These are phyloP conservation scores for Alternaria incomplexa DNA, from an alignment of 2,329 filamentous ascomycete genomes.

Conservation along the genomic window DNA sequence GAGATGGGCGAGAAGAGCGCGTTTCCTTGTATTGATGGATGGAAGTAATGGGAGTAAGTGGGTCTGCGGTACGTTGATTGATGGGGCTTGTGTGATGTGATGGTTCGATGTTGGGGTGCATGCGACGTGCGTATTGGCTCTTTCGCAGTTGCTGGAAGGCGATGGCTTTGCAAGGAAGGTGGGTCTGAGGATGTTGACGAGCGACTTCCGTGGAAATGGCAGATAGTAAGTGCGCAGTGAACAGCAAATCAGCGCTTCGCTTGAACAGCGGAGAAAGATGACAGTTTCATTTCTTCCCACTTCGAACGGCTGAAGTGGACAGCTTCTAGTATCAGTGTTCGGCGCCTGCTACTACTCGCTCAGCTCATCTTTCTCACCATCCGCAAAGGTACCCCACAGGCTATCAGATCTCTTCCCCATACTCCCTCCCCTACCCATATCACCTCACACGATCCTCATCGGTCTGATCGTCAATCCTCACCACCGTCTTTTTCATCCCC, in stretches of 20 bases:
- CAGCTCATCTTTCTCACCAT: not conserved
- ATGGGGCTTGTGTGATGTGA: not conserved
- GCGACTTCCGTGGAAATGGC: not conserved
- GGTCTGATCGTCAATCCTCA: not conserved
- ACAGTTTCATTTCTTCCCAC: not conserved
- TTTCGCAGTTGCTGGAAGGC: not conserved
- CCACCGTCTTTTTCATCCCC: not conserved
- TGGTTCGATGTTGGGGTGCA: not conserved
- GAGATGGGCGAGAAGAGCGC: not conserved
- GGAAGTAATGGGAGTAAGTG: not conserved
- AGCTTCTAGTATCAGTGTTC: not conserved
- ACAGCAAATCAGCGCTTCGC: not conserved
- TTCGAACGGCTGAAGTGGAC: not conserved
- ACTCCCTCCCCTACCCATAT: not conserved
- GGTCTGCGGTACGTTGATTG: not conserved
- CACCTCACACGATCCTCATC: not conserved
- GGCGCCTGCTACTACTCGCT: not conserved
- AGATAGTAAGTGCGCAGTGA: not conserved
- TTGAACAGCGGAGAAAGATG: not conserved
- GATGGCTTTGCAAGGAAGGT: not conserved
- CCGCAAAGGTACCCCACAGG: not conserved
- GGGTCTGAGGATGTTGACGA: not conserved
- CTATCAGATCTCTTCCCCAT: not conserved
- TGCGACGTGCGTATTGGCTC: not conserved
- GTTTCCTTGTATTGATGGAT: not conserved